Conservation (phyloP, 805 yeast genomes). For the Citeromyces nyonsensis region DNA sequence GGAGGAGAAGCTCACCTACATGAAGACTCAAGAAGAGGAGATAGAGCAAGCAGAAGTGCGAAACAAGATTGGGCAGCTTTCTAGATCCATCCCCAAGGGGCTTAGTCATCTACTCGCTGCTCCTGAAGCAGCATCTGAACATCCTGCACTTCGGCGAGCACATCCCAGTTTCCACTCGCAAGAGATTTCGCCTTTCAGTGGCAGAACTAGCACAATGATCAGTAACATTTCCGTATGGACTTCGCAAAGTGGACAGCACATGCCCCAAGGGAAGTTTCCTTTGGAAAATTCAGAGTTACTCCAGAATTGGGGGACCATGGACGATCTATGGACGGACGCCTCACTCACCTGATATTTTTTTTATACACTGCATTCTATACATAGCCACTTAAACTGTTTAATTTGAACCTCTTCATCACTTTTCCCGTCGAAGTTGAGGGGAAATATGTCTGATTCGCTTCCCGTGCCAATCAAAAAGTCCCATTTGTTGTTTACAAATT, state of each 20-base stretch:
- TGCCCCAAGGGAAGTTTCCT: constrained; percentile 11
- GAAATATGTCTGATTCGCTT: not conserved
- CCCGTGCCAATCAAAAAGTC: constrained; percentile 4
- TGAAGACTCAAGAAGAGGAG: constrained; percentile 18
- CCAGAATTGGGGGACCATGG: constrained; percentile 11
- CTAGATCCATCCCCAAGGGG: constrained; percentile 38
- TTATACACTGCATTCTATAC: not conserved
- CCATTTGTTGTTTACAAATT: too few relatives aligned
- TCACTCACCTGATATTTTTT: too few relatives aligned
- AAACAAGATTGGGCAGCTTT: constrained; percentile 31
- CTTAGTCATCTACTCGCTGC: constrained; percentile 27
- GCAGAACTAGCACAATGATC: constrained; percentile 43
- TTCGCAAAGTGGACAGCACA: constrained; percentile 25
- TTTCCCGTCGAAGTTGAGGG: not conserved
- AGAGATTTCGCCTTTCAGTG: constrained; percentile 12
- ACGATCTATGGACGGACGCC: constrained; percentile 23
- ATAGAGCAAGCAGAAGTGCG: constrained; percentile 30
- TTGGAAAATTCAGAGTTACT: constrained; percentile 5
- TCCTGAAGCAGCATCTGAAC: constrained; percentile 8
- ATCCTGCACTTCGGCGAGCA: constrained; percentile 7
- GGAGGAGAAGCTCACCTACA: constrained; percentile 13
- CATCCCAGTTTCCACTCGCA: constrained; percentile 14
- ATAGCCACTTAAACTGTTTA: not conserved
- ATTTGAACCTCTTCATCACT: not conserved
- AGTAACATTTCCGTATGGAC: constrained; percentile 49